Conservation (phyloP, 768 basidiomycete species). For the Auricularia cornea region DNA sequence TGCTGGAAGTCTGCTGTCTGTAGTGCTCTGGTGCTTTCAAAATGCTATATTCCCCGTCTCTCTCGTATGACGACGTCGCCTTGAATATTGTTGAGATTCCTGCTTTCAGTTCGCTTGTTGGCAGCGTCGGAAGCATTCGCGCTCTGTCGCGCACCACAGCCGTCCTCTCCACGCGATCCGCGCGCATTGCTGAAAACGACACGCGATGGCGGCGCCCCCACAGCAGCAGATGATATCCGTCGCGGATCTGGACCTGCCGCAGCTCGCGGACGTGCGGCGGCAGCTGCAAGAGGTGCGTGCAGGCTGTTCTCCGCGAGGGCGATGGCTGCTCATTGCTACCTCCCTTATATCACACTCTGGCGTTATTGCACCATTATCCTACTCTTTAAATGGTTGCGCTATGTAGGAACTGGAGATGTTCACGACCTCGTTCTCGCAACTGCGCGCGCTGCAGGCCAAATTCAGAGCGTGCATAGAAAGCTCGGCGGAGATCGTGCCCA, state of each 20-base stretch:
- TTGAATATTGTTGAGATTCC: too few species aligned
- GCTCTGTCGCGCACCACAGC: too few species aligned
- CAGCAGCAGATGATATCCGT: constrained; percentile 62
- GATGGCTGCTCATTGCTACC: background rate
- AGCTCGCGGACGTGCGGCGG: constrained; percentile 80
- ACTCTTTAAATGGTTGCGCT: background rate
- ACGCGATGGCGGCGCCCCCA: background rate
- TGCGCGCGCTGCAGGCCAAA: constrained; percentile 88
- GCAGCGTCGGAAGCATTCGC: too few species aligned
- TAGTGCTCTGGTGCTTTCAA: too few species aligned
- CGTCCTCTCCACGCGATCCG: too few species aligned
- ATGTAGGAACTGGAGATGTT: constrained; percentile 84
- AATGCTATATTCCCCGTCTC: too few species aligned
- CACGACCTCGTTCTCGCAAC: constrained; percentile 83
- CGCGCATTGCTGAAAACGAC: too few species aligned
- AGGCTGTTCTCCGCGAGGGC: background rate
- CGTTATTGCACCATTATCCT: constrained; percentile 1
- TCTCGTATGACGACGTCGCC: too few species aligned
- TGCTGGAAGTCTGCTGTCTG: too few species aligned
- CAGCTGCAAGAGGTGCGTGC: constrained; percentile 84
- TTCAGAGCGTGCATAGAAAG: constrained; percentile 83
- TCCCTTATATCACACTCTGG: constrained; percentile 5
- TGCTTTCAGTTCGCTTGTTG: too few species aligned
- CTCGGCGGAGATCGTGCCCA: constrained; percentile 61
- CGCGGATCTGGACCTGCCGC: constrained; percentile 73